A percentile compares a stretch with the other conserved stretches of the same genome.
Evolutionary conservation across 768 basidiomycete species (phyloP).

Genomic region (Boletus rufocinnamomeus): DNA sequence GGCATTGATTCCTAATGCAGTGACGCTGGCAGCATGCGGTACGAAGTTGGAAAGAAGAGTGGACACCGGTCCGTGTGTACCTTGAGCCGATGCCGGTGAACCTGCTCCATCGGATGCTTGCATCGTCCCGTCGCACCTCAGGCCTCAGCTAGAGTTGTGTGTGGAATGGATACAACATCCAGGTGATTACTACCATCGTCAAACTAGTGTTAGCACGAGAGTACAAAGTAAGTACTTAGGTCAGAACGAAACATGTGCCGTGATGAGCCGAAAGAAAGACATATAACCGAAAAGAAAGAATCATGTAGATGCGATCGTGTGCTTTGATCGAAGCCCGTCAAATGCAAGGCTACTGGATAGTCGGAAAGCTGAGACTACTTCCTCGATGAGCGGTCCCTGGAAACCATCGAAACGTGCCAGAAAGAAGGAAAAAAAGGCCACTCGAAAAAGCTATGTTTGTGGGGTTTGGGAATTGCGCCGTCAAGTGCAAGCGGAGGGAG

Average conservation of each 20-base stretch:
- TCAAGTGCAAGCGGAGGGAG: background rate
- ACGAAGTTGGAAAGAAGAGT: background rate
- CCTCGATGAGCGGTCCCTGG: constrained; percentile 17
- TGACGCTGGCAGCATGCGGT: background rate
- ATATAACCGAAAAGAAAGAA: background rate
- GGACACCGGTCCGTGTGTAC: background rate
- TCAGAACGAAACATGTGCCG: background rate
- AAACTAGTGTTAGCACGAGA: background rate
- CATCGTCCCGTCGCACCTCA: background rate
- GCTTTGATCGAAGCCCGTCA: constrained; percentile 10
- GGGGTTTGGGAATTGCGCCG: background rate
- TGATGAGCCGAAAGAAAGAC: background rate
- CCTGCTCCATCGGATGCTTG: background rate
- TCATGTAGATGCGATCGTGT: background rate
- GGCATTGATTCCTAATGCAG: background rate
- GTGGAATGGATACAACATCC: constrained; percentile 1
- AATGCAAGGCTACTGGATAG: background rate
- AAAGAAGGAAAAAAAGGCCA: background rate
- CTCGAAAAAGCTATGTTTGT: background rate
- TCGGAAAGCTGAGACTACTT: constrained; percentile 1
- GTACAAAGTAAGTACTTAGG: constrained; percentile 10
- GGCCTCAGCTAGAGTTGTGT: background rate
- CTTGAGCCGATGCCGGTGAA: background rate
- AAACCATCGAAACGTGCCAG: constrained; percentile 21
- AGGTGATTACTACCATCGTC: constrained; percentile 1